Percentiles rank a stretch among this genome's conserved stretches.
Conservation (phyloP, 345 rosid species). For the Syzygium aqueum region DNA sequence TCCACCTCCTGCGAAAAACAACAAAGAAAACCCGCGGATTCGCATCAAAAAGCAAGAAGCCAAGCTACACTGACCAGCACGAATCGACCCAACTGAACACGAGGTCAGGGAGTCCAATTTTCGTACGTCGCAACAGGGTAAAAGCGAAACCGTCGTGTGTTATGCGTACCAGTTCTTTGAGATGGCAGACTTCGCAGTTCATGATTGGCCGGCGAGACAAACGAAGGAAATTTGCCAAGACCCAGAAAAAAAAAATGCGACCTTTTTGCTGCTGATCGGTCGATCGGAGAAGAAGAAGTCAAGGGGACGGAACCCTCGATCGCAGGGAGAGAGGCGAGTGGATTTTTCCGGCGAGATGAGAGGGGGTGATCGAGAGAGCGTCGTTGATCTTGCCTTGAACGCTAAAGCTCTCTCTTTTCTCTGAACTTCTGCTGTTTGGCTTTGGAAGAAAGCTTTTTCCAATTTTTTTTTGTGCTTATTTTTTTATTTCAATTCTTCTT, state of each 20-base stretch:
- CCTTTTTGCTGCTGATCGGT: background rate
- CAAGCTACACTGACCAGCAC: background rate
- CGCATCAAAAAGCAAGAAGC: background rate
- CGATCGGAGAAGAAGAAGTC: background rate
- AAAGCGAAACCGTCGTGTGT: background rate
- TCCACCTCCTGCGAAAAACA: slow-evolving; percentile 57
- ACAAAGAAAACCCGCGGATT: background rate
- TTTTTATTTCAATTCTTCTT: background rate
- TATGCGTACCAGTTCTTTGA: slow-evolving; percentile 70
- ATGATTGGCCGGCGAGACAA: slow-evolving; percentile 13
- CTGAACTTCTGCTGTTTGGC: background rate
- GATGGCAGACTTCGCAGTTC: slow-evolving; percentile 93
- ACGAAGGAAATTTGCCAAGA: background rate
- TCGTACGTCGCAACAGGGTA: background rate
- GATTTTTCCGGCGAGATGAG: background rate
- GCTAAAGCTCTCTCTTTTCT: background rate
- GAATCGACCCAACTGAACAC: background rate
- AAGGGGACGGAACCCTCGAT: background rate
- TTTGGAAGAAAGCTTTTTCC: background rate
- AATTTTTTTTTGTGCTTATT: background rate
- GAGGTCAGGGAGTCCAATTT: background rate
- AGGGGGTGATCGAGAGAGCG: background rate
- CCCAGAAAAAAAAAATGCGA: background rate
- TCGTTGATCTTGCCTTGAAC: background rate
- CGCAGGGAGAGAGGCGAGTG: background rate